Conservation (phyloP, 495 filamentous ascomycete genomes). For the Podospora tetraspora region DNA sequence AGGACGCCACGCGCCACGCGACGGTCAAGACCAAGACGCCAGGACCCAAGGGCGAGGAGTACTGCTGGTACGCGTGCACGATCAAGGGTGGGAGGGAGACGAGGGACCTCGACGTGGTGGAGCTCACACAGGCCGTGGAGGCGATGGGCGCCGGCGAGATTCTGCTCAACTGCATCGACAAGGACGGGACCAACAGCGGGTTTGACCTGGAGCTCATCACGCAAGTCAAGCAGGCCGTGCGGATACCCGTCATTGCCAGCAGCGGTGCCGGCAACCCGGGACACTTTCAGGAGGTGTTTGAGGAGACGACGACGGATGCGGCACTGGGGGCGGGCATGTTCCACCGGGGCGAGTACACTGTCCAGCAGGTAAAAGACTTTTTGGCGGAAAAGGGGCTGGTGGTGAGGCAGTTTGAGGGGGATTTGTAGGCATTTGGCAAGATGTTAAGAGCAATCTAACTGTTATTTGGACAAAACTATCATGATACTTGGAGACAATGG, state of each 20-base stretch:
- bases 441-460: neutral
- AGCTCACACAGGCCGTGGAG: conserved; percentile 84
- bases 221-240: conserved; percentile 75
- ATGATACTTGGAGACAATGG: neutral
- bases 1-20: conserved; percentile 68
- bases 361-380: conserved; percentile 87
- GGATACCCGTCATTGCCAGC: conserved; percentile 92
- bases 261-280: conserved; percentile 85
- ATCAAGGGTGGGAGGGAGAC: conserved; percentile 92
- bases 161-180: conserved; percentile 94
- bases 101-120: conserved; percentile 81
- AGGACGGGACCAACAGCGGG: conserved; percentile 89
- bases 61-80: conserved; percentile 97
- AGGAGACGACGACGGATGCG: conserved; percentile 79
- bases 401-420: conserved; percentile 66
- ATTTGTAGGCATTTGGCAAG: conserved; percentile 25
- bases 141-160: conserved; percentile 96
- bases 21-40: conserved; percentile 65
- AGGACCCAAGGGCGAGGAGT: conserved; percentile 70
- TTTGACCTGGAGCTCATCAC: conserved; percentile 91
- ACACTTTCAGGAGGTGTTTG: conserved; percentile 90
- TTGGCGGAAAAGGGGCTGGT: conserved; percentile 64
- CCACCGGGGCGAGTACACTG: conserved; percentile 90
- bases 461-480: neutral
- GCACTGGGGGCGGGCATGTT: conserved; percentile 97